phyloP scores from a whole-genome alignment of 306 rosid genomes.

The Arachis hypogaea region DNA sequence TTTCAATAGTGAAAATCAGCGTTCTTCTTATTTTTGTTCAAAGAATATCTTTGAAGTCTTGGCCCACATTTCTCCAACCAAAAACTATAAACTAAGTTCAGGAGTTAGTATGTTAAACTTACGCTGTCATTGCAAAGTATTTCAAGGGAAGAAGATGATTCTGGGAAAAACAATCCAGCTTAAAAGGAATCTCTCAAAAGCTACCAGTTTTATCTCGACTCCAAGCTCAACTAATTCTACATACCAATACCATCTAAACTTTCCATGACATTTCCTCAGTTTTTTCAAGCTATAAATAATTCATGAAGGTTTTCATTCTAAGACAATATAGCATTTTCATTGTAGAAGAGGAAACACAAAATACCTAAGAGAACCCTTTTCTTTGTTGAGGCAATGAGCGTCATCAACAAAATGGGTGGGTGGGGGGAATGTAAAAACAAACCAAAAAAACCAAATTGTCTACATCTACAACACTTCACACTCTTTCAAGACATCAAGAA shows the following conservation, averaged over 20 bases:
- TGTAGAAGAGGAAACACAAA: neutral
- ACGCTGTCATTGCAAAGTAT: neutral
- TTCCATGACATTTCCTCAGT: conserved; percentile 3
- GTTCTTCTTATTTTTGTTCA: neutral
- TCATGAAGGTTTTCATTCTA: too few relatives aligned
- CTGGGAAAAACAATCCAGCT: too few relatives aligned
- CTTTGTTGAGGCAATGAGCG: neutral
- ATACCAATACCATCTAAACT: conserved; percentile 16
- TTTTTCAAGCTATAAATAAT: neutral
- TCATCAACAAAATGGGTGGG: neutral
- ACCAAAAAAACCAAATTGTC: neutral
- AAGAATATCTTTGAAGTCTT: neutral
- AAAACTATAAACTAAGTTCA: conserved; percentile 6
- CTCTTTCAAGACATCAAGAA: conserved; percentile 11
- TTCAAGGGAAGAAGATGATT: neutral
- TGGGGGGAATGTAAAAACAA: neutral
- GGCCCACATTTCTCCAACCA: conserved; percentile 2
- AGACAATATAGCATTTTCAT: too few relatives aligned
- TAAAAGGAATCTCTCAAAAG: neutral
- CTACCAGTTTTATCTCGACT: neutral
- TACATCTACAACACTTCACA: neutral
- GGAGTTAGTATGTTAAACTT: neutral
- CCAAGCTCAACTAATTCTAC: neutral
- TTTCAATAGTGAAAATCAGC: neutral
- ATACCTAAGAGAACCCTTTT: neutral